phyloP scores from a whole-genome alignment of 1,139 yeast genomes.

The Tardiomyces depauwii region DNA sequence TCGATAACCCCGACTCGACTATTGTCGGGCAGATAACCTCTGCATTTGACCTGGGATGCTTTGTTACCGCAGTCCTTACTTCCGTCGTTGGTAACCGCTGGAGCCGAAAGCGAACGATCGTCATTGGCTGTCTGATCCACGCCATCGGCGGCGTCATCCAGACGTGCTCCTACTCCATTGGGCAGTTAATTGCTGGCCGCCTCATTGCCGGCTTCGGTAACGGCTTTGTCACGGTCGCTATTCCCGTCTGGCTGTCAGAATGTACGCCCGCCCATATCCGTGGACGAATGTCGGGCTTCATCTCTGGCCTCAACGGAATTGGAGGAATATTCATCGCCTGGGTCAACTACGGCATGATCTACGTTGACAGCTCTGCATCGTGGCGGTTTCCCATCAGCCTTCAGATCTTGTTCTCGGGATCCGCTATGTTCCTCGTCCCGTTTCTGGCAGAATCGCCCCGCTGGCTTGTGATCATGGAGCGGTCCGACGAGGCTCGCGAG shows the following conservation, averaged over 20 bases:
- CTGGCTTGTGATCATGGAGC: slow-evolving; percentile 54
- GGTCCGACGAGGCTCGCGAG: slow-evolving; percentile 51
- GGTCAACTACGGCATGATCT: slow-evolving; percentile 5
- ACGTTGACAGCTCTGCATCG: not conserved
- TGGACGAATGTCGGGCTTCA: slow-evolving; percentile 7
- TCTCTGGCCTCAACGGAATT: not conserved
- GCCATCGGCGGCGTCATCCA: slow-evolving; percentile 5
- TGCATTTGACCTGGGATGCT: slow-evolving; percentile 8
- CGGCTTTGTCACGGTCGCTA: slow-evolving; percentile 11
- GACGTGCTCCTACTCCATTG: not conserved
- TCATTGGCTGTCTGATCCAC: slow-evolving; percentile 5
- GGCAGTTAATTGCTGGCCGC: not conserved
- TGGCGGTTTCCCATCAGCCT: slow-evolving; percentile 7
- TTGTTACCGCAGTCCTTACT: slow-evolving; percentile 4
- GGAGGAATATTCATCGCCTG: slow-evolving; percentile 1
- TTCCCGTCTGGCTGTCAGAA: slow-evolving; percentile 13
- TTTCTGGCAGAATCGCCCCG: slow-evolving; percentile 48
- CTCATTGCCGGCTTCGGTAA: slow-evolving; percentile 6
- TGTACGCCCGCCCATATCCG: slow-evolving; percentile 10
- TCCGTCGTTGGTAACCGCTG: slow-evolving; percentile 4
- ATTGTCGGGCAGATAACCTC: slow-evolving; percentile 8
- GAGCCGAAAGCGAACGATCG: slow-evolving; percentile 3
- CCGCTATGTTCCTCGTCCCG: slow-evolving; percentile 2
- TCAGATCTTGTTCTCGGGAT: slow-evolving; percentile 5
- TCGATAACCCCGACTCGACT: slow-evolving; percentile 6